Base-by-base conservation (phyloP, 805 yeast species). In the Ogataea dorogensis region DNA sequence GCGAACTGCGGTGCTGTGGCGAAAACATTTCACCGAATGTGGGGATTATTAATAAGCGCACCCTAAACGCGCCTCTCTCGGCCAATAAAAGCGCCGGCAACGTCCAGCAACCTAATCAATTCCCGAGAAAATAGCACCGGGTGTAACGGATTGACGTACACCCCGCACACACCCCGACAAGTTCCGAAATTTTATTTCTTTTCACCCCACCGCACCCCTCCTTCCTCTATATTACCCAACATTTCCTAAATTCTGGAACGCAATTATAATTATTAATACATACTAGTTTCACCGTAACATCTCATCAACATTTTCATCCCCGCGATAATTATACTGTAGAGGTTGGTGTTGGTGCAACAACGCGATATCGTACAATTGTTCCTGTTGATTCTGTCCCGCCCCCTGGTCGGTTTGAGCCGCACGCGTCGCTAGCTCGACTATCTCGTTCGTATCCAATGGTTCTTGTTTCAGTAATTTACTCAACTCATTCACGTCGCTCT, bases 351-450 rank as follows among this genome's bases (percentile, higher is more conserved):
- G 45, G 16, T 49, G 53, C 33, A 45, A 28, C 33, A 46, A 27
- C 28, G 44, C 47, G 25, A 42, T 47, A 32, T 46, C 49, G 31
- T 43, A 43, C 28, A 47, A 19, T 23, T 44, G 43, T 7, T 46
- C 51, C 24, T 44, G 47, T 25, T 42, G 40, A 23, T 26, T 26
- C 18, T 24, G 27, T 7, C 31, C 24, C 5, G 23, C 11, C 17
- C 24, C 16, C 15, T 33, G n/a, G 15, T 49, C 51, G 31, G 38
- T 38, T 35, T 44, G 49, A 14, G 53, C 53, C 3, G 53, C 55
- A 14, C 55, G 33, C 13, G 50, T 45, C 3, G 55, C 55, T 17
- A 50, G 40, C 36, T 47, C 53, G 16, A 49, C 55, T 21, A 50
- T 48, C 27, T 48, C 51, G 31, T 41, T 45, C 7, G 51, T 43